Conservation (phyloP, 495 filamentous ascomycete species). For the Aspergillus heteromorphus region DNA sequence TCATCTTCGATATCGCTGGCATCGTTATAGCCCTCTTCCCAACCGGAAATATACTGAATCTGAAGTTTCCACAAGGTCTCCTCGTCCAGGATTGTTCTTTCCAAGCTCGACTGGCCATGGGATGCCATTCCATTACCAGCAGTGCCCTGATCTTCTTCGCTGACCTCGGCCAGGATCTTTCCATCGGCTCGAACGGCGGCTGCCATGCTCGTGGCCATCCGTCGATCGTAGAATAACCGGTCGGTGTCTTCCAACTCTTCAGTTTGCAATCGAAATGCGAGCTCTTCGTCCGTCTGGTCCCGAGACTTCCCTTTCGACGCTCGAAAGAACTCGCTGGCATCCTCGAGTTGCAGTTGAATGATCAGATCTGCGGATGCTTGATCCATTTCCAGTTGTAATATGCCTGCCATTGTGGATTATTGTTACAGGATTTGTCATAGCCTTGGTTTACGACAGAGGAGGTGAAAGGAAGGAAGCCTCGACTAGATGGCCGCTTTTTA, state of each 20-base stretch:
- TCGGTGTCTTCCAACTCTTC: slow-evolving; percentile 6
- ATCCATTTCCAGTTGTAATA: slow-evolving; percentile 2
- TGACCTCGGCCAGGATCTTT: slow-evolving; percentile 1
- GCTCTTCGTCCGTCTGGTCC: slow-evolving; percentile 10
- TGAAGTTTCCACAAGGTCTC: slow-evolving; percentile 7
- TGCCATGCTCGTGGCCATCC: slow-evolving; percentile 9
- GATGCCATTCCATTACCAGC: neutral
- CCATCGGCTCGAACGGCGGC: slow-evolving; percentile 7
- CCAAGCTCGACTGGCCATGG: too few species aligned
- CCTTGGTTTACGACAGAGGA: too few species aligned
- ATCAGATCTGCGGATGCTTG: slow-evolving; percentile 1
- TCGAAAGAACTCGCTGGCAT: slow-evolving; percentile 5
- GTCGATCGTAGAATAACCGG: neutral
- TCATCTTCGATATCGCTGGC: neutral
- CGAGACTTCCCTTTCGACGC: slow-evolving; percentile 8
- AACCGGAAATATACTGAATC: neutral
- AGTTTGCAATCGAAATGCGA: slow-evolving; percentile 9
- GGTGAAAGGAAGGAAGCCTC: too few species aligned
- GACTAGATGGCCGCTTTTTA: too few species aligned
- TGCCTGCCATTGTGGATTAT: slow-evolving; percentile 5
- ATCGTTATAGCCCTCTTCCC: too few species aligned
- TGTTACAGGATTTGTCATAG: too few species aligned
- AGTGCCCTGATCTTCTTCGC: neutral
- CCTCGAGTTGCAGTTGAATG: slow-evolving; percentile 5
- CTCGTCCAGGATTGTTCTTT: slow-evolving; percentile 3